Evolutionary conservation across 2,329 filamentous ascomycete species (phyloP).

Genomic region (Monilinia fructigena): DNA sequence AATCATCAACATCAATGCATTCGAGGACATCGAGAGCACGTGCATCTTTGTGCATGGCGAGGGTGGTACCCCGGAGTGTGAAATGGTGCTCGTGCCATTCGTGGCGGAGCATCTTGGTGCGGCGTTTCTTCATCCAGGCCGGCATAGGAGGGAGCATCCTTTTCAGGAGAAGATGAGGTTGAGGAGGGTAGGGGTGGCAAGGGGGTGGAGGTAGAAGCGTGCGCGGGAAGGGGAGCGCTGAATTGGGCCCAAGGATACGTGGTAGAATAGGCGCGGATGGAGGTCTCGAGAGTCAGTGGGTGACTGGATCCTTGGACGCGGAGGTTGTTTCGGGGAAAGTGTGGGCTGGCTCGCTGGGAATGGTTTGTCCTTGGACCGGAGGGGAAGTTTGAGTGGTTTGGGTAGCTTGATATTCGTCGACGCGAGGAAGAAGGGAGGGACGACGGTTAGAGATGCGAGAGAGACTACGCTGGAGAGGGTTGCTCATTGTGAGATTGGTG

Average conservation of each 20-base stretch:
- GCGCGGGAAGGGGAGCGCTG: constrained; percentile 23
- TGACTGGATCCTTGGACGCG: not conserved
- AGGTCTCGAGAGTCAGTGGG: not conserved
- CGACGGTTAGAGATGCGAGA: constrained; percentile 57
- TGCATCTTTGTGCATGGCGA: constrained; percentile 72
- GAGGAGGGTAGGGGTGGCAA: constrained; percentile 22
- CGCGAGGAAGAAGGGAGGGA: constrained; percentile 68
- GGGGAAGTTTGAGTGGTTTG: constrained; percentile 2
- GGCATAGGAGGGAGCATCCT: constrained; percentile 63
- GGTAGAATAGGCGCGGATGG: constrained; percentile 18
- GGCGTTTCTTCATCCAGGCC: constrained; percentile 93
- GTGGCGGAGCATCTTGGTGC: constrained; percentile 82
- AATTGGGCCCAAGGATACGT: constrained; percentile 22
- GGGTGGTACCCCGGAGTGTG: constrained; percentile 72
- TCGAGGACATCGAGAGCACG: constrained; percentile 58
- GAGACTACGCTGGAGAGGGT: constrained; percentile 32
- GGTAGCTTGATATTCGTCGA: constrained; percentile 60
- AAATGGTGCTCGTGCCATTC: constrained; percentile 95
- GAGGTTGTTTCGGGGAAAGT: constrained; percentile 10
- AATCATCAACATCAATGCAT: constrained; percentile 85
- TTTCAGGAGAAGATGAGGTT: constrained; percentile 32
- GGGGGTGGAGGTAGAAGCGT: constrained; percentile 27
- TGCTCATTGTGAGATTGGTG: constrained; percentile 19
- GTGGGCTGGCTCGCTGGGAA: constrained; percentile 4
- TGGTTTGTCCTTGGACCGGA: not conserved